Evolutionary conservation across 2,329 filamentous ascomycete species (phyloP), one percentile per base, ranked within the genome.

Genomic region (Grosmannia huntii): DNA sequence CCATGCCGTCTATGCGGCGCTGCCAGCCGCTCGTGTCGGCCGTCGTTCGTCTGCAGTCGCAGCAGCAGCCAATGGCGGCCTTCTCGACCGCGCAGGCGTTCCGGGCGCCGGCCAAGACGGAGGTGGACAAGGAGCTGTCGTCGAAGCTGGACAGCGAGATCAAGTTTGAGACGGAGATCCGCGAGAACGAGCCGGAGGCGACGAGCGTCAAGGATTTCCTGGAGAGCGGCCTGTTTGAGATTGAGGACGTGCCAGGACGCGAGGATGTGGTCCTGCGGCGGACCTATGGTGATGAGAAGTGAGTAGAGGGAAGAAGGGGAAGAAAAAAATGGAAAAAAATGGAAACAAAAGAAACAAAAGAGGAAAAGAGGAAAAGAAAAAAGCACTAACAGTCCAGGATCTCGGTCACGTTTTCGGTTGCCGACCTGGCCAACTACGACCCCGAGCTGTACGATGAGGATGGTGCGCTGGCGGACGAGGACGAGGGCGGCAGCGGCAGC

Each of bases 261-360:
- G 89, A 97, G 75, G 90, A 96, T 65, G 88, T 99, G 65, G 79
- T 87, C 67, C 80, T 99, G 64, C 87, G 84, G 61, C 87, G 91
- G 68, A 86, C 82, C 63, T 92, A 89, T 68, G 88, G 87, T 67
- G 85, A 95, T 62, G 94, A 99, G 78, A 89, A 86, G 90, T 94
- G 38, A 46, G 53, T 55, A 1, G 23, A 16, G 21, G 10, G 33
- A 12, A 51, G 12, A 5, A n/a, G 12, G 11, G 33, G 11, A 36
- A 36, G 33, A 36, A 36, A 10, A 36, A 10, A 36, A 10, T 2
- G 7, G 12, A 36, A 11, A 36, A 41, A 14, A 41, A 14, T n/a
- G n/a, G n/a, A n/a, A n/a, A n/a, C n/a, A n/a, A n/a, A n/a, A n/a
- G n/a, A n/a, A n/a, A n/a, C n/a, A n/a, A n/a, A 41, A 41, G 16